These are phyloP conservation scores for Cornus controversa DNA, from an alignment of 148 eudicot genomes.

Conservation along the genomic window DNA sequence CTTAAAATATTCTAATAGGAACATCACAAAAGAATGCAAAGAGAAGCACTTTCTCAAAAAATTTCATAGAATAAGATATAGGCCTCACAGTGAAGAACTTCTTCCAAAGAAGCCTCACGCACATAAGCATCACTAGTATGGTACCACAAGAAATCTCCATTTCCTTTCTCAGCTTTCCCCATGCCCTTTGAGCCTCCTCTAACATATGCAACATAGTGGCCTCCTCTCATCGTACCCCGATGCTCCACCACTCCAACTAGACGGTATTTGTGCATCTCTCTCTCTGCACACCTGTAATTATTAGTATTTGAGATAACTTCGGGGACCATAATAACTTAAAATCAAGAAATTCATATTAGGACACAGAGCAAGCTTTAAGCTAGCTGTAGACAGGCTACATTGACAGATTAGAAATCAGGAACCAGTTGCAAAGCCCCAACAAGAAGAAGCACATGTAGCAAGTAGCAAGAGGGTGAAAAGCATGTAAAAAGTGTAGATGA, in stretches of 20 bases:
- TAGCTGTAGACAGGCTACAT: not conserved
- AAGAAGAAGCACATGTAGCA: not conserved
- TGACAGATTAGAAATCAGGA: not conserved
- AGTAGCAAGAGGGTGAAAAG: no score
- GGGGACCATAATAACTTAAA: not conserved
- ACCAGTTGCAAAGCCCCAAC: not conserved
- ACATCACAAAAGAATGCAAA: slow-evolving; percentile 10
- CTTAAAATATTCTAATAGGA: not conserved
- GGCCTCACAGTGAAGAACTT: slow-evolving; percentile 76
- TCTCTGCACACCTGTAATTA: slow-evolving; percentile 49
- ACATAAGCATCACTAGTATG: slow-evolving; percentile 76
- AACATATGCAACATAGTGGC: slow-evolving; percentile 86
- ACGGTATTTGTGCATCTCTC: slow-evolving; percentile 42
- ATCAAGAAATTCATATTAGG: not conserved
- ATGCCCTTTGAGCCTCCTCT: slow-evolving; percentile 31
- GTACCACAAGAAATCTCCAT: slow-evolving; percentile 57
- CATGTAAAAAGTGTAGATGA: no score
- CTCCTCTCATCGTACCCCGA: slow-evolving; percentile 75
- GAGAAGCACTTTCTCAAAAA: slow-evolving; percentile 25
- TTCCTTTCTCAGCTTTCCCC: slow-evolving; percentile 28
- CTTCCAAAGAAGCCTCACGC: slow-evolving; percentile 59
- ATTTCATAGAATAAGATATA: slow-evolving; percentile 79
- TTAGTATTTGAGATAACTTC: not conserved
- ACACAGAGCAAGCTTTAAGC: not conserved
- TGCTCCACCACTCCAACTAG: slow-evolving; percentile 89